Conservation (phyloP, 345 rosid species). For the Diplotaxis tenuifolia region DNA sequence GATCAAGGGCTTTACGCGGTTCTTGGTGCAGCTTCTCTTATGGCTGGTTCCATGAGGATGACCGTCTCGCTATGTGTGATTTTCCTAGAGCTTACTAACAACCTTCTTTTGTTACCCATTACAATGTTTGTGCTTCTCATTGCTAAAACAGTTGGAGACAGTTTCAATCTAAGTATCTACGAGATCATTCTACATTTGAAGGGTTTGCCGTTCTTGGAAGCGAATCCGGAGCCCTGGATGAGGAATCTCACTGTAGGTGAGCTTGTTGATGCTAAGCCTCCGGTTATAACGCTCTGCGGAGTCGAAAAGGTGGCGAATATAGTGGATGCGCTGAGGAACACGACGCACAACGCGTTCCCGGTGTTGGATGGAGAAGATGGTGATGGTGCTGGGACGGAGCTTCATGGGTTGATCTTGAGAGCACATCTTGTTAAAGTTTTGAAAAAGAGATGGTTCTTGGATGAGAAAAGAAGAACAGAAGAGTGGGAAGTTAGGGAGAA, state of each 20-base stretch:
- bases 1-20: slow-evolving; percentile 88
- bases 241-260: slow-evolving; percentile 80
- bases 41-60: slow-evolving; percentile 99
- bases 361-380: slow-evolving; percentile 50
- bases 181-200: slow-evolving; percentile 79
- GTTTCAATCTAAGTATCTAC: slow-evolving; percentile 80
- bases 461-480: slow-evolving; percentile 71
- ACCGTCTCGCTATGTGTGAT: slow-evolving; percentile 93
- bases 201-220: slow-evolving; percentile 91
- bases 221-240: slow-evolving; percentile 96
- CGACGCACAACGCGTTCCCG: slow-evolving; percentile 76
- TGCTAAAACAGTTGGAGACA: slow-evolving; percentile 82
- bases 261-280: slow-evolving; percentile 75
- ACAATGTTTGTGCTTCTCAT: slow-evolving; percentile 88
- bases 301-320: slow-evolving; percentile 73
- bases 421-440: slow-evolving; percentile 68
- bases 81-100: slow-evolving; percentile 93
- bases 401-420: slow-evolving; percentile 80
- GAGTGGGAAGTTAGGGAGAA: slow-evolving; percentile 81
- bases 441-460: slow-evolving; percentile 81
- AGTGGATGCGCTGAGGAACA: slow-evolving; percentile 72
- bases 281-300: slow-evolving; percentile 62
- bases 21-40: slow-evolving; percentile 91
- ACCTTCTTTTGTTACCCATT: slow-evolving; percentile 74
- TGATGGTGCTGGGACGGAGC: slow-evolving; percentile 43